Conservation (phyloP, 768 basidiomycete species). For the Mycena filopes region DNA sequence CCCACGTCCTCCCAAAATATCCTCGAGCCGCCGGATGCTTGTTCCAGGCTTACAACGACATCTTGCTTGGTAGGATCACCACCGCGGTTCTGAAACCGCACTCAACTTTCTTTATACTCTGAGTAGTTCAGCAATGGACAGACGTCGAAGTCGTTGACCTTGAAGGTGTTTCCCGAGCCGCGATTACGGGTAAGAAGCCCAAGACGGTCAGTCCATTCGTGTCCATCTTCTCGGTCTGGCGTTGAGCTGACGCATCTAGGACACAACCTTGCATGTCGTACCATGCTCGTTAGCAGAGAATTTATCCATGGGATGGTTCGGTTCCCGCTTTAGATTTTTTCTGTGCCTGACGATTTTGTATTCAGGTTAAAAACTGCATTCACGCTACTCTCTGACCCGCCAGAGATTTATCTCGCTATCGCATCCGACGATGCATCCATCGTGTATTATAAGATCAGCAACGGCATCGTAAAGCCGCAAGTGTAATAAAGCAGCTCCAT, state of each 20-base stretch:
- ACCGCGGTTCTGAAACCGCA: not conserved
- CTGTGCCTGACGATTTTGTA: not conserved
- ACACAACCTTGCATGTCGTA: slow-evolving; percentile 60
- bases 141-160: slow-evolving; percentile 74
- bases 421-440: slow-evolving; percentile 83
- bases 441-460: slow-evolving; percentile 85
- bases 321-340: not conserved
- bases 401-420: slow-evolving; percentile 74
- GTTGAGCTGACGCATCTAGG: slow-evolving; percentile 42
- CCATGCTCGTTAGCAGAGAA: slow-evolving; percentile 78
- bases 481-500: slow-evolving; percentile 50
- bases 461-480: slow-evolving; percentile 80
- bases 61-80: slow-evolving; percentile 61
- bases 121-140: slow-evolving; percentile 77
- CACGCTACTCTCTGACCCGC: slow-evolving; percentile 54
- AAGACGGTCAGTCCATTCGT: slow-evolving; percentile 53
- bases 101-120: not conserved
- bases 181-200: slow-evolving; percentile 67
- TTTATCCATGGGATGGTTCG: slow-evolving; percentile 69
- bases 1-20: slow-evolving; percentile 65
- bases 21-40: slow-evolving; percentile 69
- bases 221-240: no score
- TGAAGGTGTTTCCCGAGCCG: slow-evolving; percentile 60
- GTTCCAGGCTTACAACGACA: slow-evolving; percentile 83
- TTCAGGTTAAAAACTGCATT: slow-evolving; percentile 71